Conservation (phyloP, 1,284 basidiomycete species). For the Ganoderma boninense region DNA sequence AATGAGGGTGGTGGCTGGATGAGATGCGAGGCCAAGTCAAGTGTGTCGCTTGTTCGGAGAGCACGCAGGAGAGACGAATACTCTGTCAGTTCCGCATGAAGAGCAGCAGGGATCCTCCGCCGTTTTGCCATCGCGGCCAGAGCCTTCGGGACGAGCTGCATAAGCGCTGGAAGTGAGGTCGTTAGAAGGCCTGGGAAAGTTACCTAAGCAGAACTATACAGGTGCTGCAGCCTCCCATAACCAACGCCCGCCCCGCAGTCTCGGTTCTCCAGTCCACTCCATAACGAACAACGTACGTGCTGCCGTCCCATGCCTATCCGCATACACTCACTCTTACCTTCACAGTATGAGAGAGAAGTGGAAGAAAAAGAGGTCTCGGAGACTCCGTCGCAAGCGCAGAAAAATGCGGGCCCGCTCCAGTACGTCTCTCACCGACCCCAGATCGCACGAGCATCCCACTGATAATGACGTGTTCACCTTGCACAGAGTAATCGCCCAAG, state of each 20-base stretch:
- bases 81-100: constrained; percentile 67
- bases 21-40: constrained; percentile 63
- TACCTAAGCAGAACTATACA: constrained; percentile 57
- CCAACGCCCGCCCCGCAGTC: constrained; percentile 25
- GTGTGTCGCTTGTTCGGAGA: constrained; percentile 58
- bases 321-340: constrained; percentile 17
- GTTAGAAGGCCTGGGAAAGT: constrained; percentile 26
- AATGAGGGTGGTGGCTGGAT: constrained; percentile 28
- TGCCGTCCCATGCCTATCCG: constrained; percentile 8
- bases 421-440: constrained; percentile 50
- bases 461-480: not conserved
- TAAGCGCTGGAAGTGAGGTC: not conserved
- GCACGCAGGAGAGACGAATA: constrained; percentile 70
- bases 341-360: constrained; percentile 88
- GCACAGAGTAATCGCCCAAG: constrained; percentile 45
- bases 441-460: constrained; percentile 1
- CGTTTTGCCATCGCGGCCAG: constrained; percentile 48
- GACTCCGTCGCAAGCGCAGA: constrained; percentile 88
- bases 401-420: constrained; percentile 93
- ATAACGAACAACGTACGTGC: constrained; percentile 43
- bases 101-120: constrained; percentile 53
- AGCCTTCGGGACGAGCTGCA: no score
- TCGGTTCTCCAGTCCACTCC: constrained; percentile 40
- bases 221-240: constrained; percentile 44
- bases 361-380: constrained; percentile 91